These are phyloP conservation scores for Thielaviopsis musarum DNA, from an alignment of 2,329 filamentous ascomycete genomes.

Conservation along the genomic window DNA sequence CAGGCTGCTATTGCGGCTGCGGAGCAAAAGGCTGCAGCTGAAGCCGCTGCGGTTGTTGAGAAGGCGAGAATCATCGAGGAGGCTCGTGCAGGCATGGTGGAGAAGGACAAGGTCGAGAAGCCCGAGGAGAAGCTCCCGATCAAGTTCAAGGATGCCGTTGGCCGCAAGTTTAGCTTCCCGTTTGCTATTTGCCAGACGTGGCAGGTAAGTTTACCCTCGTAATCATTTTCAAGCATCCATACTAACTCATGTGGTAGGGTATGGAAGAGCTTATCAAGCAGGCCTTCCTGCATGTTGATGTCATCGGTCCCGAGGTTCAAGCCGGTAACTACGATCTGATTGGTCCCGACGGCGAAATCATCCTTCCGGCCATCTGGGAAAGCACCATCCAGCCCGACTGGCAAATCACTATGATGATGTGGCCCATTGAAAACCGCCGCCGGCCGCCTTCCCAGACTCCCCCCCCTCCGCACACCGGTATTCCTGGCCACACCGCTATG, in stretches of 20 bases:
- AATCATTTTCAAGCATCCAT: background rate
- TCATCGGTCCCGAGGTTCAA: slow-evolving; percentile 58
- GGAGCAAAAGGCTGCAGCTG: slow-evolving; percentile 20
- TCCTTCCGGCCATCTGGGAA: slow-evolving; percentile 64
- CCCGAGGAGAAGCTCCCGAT: slow-evolving; percentile 50
- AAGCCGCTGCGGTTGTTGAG: slow-evolving; percentile 28
- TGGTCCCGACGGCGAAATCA: slow-evolving; percentile 66
- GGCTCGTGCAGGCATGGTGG: slow-evolving; percentile 31
- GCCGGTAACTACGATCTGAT: slow-evolving; percentile 68
- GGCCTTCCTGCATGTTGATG: slow-evolving; percentile 63
- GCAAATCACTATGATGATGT: slow-evolving; percentile 39
- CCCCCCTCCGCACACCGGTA: background rate
- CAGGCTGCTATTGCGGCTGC: slow-evolving; percentile 23
- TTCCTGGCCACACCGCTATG: background rate
- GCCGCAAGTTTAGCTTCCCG: slow-evolving; percentile 83
- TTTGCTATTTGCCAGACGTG: slow-evolving; percentile 73
- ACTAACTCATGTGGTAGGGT: slow-evolving; percentile 32
- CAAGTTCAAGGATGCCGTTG: slow-evolving; percentile 81
- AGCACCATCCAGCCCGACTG: slow-evolving; percentile 60
- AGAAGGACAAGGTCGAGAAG: slow-evolving; percentile 34
- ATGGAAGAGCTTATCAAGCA: slow-evolving; percentile 80
- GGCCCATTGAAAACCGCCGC: slow-evolving; percentile 34
- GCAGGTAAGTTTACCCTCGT: slow-evolving; percentile 39
- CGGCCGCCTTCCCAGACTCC: background rate
- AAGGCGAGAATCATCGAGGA: slow-evolving; percentile 40